Percentiles rank a stretch among this genome's conserved stretches.
Evolutionary conservation across 306 rosid genomes (phyloP).

Genomic region (Datisca glomerata): DNA sequence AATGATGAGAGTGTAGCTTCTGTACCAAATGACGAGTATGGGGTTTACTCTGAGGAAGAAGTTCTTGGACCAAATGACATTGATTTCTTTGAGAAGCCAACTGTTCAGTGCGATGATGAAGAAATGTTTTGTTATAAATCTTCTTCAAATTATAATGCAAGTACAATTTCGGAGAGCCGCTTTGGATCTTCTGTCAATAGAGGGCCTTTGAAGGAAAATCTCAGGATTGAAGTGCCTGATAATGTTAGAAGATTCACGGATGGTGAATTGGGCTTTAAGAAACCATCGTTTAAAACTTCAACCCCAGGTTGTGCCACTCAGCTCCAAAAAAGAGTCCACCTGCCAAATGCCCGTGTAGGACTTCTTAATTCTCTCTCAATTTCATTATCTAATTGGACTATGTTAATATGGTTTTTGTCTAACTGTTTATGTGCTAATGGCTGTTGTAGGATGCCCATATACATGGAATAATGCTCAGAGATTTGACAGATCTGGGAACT

Average conservation of each 20-base stretch:
- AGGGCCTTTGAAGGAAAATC: slow-evolving; percentile 40
- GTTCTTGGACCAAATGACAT: slow-evolving; percentile 17
- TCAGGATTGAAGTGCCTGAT: slow-evolving; percentile 51
- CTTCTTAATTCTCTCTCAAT: not conserved
- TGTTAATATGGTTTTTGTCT: too few relatives aligned
- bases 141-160: slow-evolving; percentile 1
- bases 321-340: slow-evolving; percentile 33
- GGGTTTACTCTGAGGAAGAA: slow-evolving; percentile 43
- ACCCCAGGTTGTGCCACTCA: slow-evolving; percentile 40
- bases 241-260: slow-evolving; percentile 54
- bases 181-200: slow-evolving; percentile 28
- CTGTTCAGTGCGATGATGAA: slow-evolving; percentile 32
- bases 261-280: slow-evolving; percentile 41
- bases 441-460: slow-evolving; percentile 22
- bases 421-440: too few relatives aligned
- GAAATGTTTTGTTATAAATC: slow-evolving; percentile 27
- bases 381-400: not conserved
- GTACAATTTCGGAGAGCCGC: slow-evolving; percentile 7
- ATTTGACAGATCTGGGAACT: slow-evolving; percentile 54
- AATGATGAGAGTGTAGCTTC: slow-evolving; percentile 38
- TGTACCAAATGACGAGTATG: slow-evolving; percentile 24
- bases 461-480: slow-evolving; percentile 29
- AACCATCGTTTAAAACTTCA: slow-evolving; percentile 24
- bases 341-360: slow-evolving; percentile 26
- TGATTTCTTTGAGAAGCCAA: slow-evolving; percentile 30